phyloP scores from a whole-genome alignment of 257 asterid genomes.

The Solanum arcanum region DNA sequence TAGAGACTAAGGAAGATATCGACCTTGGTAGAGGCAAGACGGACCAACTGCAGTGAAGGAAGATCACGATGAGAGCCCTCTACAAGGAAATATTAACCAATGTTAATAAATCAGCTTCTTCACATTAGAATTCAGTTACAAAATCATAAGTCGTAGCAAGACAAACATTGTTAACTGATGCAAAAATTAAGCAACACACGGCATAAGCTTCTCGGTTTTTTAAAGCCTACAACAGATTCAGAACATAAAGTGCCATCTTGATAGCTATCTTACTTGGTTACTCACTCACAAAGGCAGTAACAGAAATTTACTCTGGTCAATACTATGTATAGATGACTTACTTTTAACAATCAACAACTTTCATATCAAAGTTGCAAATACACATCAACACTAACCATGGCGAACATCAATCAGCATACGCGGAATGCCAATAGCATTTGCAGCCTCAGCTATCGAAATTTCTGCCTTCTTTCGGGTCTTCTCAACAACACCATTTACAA shows the following conservation, averaged over 20 bases:
- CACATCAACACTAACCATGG: conserved; percentile 42
- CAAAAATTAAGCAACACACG: background rate
- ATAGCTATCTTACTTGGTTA: background rate
- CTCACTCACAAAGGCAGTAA: background rate
- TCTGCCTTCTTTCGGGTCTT: conserved; percentile 62
- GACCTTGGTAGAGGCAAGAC: conserved; percentile 76
- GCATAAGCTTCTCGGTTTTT: background rate
- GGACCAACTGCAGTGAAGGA: conserved; percentile 73
- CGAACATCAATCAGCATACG: conserved; percentile 90
- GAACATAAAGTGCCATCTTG: background rate
- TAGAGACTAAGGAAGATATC: background rate
- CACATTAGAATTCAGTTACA: background rate
- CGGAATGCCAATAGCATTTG: conserved; percentile 67
- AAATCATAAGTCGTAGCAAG: background rate
- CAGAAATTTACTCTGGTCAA: background rate
- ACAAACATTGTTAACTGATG: background rate
- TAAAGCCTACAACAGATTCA: background rate
- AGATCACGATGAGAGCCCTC: conserved; percentile 97
- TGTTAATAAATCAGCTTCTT: background rate
- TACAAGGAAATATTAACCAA: conserved; percentile 19
- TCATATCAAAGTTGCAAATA: background rate
- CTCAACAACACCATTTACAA: conserved; percentile 81
- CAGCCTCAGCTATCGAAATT: conserved; percentile 78
- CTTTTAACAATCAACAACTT: background rate
- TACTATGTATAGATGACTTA: background rate